phyloP scores from a whole-genome alignment of 2,329 filamentous ascomycete genomes.

The Ascochyta lentis region DNA sequence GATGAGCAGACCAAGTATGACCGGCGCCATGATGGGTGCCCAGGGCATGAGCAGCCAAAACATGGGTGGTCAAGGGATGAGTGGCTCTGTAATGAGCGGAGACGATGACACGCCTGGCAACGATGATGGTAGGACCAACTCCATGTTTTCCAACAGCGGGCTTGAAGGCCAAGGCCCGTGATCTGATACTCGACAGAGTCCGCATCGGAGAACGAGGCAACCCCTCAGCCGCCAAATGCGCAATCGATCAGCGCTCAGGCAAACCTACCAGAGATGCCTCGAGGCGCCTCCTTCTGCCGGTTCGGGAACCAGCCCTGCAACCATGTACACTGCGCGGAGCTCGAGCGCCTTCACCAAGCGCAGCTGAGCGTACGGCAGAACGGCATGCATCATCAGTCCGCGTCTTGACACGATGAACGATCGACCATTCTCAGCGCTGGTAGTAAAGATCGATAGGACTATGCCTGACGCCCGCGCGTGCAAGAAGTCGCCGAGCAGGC shows the following conservation, averaged over 20 bases:
- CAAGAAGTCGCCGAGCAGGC: too few species aligned
- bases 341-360: slow-evolving; percentile 9
- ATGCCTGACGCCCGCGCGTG: too few species aligned
- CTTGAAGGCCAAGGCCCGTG: slow-evolving; percentile 28
- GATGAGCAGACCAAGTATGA: slow-evolving; percentile 13
- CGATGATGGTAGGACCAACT: slow-evolving; percentile 30
- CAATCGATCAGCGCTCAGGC: slow-evolving; percentile 1
- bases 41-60: background rate
- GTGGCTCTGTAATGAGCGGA: slow-evolving; percentile 13
- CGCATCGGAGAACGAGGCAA: slow-evolving; percentile 9
- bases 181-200: slow-evolving; percentile 18
- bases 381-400: background rate
- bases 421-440: background rate
- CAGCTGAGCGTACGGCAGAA: slow-evolving; percentile 7
- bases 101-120: slow-evolving; percentile 29
- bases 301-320: slow-evolving; percentile 12
- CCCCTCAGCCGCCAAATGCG: background rate
- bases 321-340: slow-evolving; percentile 17
- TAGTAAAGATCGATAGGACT: too few species aligned
- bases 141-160: slow-evolving; percentile 25
- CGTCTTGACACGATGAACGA: background rate
- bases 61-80: background rate
- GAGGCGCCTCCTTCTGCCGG: slow-evolving; percentile 3
- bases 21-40: background rate
- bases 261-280: slow-evolving; percentile 2